These are phyloP conservation scores for Ormosia emarginata DNA, from an alignment of 306 rosid species.

Conservation along the genomic window DNA sequence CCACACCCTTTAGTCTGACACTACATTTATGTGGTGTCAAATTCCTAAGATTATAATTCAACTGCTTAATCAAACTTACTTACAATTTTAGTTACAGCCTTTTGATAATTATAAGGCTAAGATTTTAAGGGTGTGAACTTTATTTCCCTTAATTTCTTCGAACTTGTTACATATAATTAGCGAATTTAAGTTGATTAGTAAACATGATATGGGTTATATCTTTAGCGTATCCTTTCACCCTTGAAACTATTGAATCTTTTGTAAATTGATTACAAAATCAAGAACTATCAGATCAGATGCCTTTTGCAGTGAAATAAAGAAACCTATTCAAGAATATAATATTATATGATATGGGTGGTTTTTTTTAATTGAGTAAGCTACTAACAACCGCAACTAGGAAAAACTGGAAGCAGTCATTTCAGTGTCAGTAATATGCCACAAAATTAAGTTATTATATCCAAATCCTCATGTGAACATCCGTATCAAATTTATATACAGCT, in stretches of 20 bases:
- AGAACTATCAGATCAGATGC: neutral
- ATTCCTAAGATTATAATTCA: too few species aligned
- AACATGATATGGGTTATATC: neutral
- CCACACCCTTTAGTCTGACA: too few species aligned
- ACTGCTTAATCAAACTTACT: too few species aligned
- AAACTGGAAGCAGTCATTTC: neutral
- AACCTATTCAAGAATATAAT: neutral
- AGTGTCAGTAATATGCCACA: neutral
- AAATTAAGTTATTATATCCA: neutral
- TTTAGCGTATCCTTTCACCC: neutral
- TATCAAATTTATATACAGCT: neutral
- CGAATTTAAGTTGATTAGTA: neutral
- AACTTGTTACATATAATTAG: neutral
- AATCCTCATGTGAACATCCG: neutral
- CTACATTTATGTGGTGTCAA: neutral
- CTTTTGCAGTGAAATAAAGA: neutral
- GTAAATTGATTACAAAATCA: neutral
- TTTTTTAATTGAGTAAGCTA: neutral
- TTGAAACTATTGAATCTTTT: neutral
- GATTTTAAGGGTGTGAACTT: neutral
- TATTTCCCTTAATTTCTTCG: neutral
- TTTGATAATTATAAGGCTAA: too few species aligned
- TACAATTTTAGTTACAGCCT: too few species aligned
- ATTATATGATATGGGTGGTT: neutral
- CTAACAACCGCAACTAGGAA: neutral